These are phyloP conservation scores for Boletellus ananas DNA, from an alignment of 768 basidiomycete genomes.

Conservation along the genomic window DNA sequence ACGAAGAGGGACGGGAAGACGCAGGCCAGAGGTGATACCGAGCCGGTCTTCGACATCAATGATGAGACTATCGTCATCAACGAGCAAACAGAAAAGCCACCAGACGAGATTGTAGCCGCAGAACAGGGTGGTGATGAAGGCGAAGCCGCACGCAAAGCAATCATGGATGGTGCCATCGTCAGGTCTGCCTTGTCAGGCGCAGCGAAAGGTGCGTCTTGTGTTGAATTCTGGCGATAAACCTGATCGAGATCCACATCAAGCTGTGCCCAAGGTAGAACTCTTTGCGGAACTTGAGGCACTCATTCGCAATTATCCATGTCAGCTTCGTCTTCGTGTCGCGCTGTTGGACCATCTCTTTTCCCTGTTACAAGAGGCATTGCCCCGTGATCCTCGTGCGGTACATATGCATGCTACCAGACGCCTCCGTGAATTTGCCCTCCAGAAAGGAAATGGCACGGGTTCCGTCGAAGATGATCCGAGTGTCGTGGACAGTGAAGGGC, in stretches of 20 bases:
- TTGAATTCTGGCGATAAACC: conserved; percentile 13
- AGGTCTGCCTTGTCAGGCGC: conserved; percentile 74
- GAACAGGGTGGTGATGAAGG: conserved; percentile 43
- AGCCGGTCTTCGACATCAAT: conserved; percentile 24
- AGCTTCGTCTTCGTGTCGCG: conserved; percentile 34
- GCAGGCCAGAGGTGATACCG: conserved; percentile 18
- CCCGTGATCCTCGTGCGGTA: conserved; percentile 36
- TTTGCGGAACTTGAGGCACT: conserved; percentile 42
- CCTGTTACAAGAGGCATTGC: conserved; percentile 36
- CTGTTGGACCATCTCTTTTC: conserved; percentile 44
- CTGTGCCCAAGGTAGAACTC: conserved; percentile 38
- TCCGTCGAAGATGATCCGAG: conserved; percentile 3
- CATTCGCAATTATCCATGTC: conserved; percentile 41
- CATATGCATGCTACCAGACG: conserved; percentile 38
- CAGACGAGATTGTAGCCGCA: conserved; percentile 28
- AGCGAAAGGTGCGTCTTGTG: conserved; percentile 51
- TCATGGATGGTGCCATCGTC: conserved; percentile 79
- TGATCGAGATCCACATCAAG: conserved; percentile 24
- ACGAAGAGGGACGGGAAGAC: conserved; percentile 11
- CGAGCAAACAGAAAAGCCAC: conserved; percentile 20
- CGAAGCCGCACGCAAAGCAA: conserved; percentile 55
- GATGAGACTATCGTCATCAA: conserved; percentile 16
- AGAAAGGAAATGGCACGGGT: conserved; percentile 17
- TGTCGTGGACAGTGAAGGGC: conserved; percentile 15
- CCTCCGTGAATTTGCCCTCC: conserved; percentile 28